Conservation (phyloP, 2,329 filamentous ascomycete genomes). For the Venturia aucupariae region DNA sequence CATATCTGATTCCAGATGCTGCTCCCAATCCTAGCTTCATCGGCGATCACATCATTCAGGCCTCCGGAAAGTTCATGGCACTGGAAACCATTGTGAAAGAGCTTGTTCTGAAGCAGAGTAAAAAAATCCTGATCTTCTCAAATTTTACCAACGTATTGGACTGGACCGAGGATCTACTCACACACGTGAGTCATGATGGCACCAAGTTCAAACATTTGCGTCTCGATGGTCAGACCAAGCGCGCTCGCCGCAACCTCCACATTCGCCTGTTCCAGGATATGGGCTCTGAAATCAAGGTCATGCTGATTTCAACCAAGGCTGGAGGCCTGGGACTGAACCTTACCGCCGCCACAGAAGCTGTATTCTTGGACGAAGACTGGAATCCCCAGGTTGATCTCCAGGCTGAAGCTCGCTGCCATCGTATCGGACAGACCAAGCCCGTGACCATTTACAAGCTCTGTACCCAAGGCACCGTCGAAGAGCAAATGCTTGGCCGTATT, state of each 20-base stretch:
- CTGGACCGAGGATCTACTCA: conserved; percentile 43
- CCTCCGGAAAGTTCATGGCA: conserved; percentile 48
- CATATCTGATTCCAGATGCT: conserved; percentile 41
- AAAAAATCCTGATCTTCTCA: conserved; percentile 50
- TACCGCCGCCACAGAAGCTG: conserved; percentile 44
- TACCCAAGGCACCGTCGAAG: conserved; percentile 48
- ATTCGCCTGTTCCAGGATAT: conserved; percentile 45
- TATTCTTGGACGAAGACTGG: conserved; percentile 49
- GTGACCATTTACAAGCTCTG: conserved; percentile 49
- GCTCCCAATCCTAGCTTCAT: conserved; percentile 37
- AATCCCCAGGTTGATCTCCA: conserved; percentile 46
- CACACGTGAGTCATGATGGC: conserved; percentile 34
- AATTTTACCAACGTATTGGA: conserved; percentile 44
- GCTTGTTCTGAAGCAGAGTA: conserved; percentile 39
- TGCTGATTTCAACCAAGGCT: conserved; percentile 47
- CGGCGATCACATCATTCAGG: conserved; percentile 39
- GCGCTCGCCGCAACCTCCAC: conserved; percentile 42
- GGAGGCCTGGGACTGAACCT: conserved; percentile 49
- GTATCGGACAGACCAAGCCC: conserved; percentile 45
- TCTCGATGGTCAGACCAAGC: conserved; percentile 41
- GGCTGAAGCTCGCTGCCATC: conserved; percentile 45
- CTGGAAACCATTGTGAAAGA: conserved; percentile 43
- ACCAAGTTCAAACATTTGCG: conserved; percentile 37
- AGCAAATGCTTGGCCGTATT: conserved; percentile 50
- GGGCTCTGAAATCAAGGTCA: conserved; percentile 40